Evolutionary conservation across 1,139 yeast genomes (phyloP), one percentile per base, ranked within the genome.

Genomic region (Saccharomyces hybrid): DNA sequence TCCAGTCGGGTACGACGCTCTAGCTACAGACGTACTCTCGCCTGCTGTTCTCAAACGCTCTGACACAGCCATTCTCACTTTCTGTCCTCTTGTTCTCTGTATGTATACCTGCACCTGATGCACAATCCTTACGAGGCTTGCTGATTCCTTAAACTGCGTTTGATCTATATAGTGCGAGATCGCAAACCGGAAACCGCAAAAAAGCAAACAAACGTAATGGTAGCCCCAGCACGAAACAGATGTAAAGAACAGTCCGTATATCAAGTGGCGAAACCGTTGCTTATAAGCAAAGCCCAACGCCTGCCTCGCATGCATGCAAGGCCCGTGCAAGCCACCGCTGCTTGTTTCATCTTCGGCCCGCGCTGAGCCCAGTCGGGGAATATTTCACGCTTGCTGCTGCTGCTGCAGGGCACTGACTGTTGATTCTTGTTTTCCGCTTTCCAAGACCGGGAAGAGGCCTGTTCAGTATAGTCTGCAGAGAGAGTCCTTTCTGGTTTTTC

Each of bases 21-120:
- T 38, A 16, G 44, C n/a, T 50, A 51, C 26, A 38, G 47, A 25
- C 25, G 48, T 50, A 47, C 27, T 51, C 26, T 27, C 46, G 2
- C 44, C 55, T 0, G 46, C 49, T 50, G 55, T 57, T 51, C 47
- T 55, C 27, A 42, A 49, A 42, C 55, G 56, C 46, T 51, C 53
- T 48, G 44, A 38, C 44, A 38, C 44, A 4, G 44, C 25, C 44
- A 38, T 38, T 38, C n/a, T 38, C 44, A 38, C 44, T 38, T 34
- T 38, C 44, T 38, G 44, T 38, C 11, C 2, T 38, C 42, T 5
- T n/a, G 25, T 20, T 20, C 23, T 20, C 23, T 20, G 23, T 16
- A 16, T 16, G 16, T 16, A 16, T 16, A 16, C 16, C 16, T 16
- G 16, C 16, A 16, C 16, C 16, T 16, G 16, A 16, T 16, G 16